A percentile compares a stretch with the other conserved stretches of the same genome.
Evolutionary conservation across 1,284 basidiomycete genomes (phyloP).

Genomic region (Ganoderma multipileum): DNA sequence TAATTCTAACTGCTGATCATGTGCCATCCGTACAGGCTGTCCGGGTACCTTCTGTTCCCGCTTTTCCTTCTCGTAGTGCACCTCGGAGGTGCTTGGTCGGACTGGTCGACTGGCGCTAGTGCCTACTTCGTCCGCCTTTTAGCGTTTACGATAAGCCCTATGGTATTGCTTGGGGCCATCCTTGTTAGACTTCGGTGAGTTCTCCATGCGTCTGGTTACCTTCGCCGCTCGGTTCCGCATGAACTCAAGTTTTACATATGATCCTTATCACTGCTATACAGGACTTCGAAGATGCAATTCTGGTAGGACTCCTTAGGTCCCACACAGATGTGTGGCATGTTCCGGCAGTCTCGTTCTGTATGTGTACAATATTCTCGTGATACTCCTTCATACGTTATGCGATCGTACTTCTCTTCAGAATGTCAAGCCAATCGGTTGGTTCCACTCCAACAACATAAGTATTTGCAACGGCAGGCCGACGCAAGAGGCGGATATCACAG

Average conservation of each 20-base stretch:
- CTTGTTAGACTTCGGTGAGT: slow-evolving; percentile 37
- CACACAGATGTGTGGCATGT: background rate
- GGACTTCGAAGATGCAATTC: slow-evolving; percentile 42
- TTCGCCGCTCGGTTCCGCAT: background rate
- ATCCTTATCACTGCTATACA: slow-evolving; percentile 11
- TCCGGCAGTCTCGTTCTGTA: too few relatives aligned
- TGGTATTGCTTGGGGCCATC: slow-evolving; percentile 34
- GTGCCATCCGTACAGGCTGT: slow-evolving; percentile 49
- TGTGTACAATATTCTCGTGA: background rate
- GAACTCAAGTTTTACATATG: background rate
- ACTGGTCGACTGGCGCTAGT: slow-evolving; percentile 54
- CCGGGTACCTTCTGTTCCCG: slow-evolving; percentile 69
- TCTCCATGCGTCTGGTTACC: too few relatives aligned
- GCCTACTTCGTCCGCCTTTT: slow-evolving; percentile 50
- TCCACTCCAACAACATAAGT: background rate
- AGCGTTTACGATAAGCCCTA: slow-evolving; percentile 61
- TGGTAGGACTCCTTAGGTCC: slow-evolving; percentile 21
- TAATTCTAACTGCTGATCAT: background rate
- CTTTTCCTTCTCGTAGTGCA: slow-evolving; percentile 61
- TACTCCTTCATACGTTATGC: background rate
- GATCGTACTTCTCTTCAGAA: background rate
- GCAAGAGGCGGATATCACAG: background rate
- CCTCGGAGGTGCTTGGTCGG: slow-evolving; percentile 71
- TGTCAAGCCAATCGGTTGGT: background rate
- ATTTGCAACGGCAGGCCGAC: background rate